Evolutionary conservation across 2,329 filamentous ascomycete species (phyloP), one percentile per base, ranked within the genome.

Genomic region (Trematosphaeria pertusa): DNA sequence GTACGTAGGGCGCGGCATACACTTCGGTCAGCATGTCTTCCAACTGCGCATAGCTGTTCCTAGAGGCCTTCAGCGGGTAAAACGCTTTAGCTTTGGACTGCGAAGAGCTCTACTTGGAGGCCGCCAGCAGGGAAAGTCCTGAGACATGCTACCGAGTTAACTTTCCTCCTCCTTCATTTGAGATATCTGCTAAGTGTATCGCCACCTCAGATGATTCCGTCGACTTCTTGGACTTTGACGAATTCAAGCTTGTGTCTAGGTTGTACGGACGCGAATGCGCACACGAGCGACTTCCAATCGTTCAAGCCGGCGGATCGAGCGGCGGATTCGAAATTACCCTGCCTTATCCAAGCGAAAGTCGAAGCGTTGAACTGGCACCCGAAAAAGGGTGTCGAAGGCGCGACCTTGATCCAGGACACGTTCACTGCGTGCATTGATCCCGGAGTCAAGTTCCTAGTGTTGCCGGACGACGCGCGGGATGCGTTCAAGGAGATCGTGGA

Each of bases 381-480:
- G 8, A 21, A 26, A 2, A 19, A 18, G 7, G 31, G 19, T 3
- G 49, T 31, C n/a, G 52, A 52, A 26, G 54, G 54, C n/a, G 52
- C 44, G n/a, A 39, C 47, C 1, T 15, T 60, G 5, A 48, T 58
- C 12, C 20, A 50, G 10, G 28, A 46, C 10, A 21, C 45, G 9
- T 60, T 60, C 32, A 48, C 18, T 9, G 54, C 56, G 6, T 58
- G 56, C 30, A 44, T 60, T n/a, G 56, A 60, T 32, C 56, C 56
- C 6, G 56, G 52, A 5, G 48, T 58, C 1, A 26, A 34, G 3
- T 56, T 51, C 18, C 19, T 58, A 4, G 54, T 60, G 2, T 15
- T 60, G 4, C 52, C 56, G 5, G 12, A 34, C 2, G 49, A 49
- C 10, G 50, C 28, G 19, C 33, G 37, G 12, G 5, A 33, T 2